phyloP scores from a whole-genome alignment of 768 basidiomycete genomes.

The Mycena leptocephala region DNA sequence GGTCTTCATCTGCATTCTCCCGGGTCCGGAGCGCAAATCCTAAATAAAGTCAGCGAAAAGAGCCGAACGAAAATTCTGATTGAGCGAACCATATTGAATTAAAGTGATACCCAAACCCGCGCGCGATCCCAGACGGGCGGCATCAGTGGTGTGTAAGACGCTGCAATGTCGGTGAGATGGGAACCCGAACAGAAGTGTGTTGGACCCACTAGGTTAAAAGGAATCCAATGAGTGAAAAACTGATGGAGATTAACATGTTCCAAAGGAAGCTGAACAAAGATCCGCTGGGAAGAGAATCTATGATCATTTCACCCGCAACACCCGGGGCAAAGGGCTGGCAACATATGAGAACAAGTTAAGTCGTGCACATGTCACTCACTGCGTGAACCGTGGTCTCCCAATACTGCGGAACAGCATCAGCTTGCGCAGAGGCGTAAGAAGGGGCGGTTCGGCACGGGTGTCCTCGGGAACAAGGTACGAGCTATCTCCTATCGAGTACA shows the following conservation, averaged over 20 bases:
- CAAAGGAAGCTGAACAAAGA: conserved; percentile 91
- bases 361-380: neutral
- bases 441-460: conserved; percentile 89
- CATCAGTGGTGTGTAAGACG: conserved; percentile 94
- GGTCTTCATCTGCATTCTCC: conserved; percentile 51
- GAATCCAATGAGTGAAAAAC: conserved; percentile 76
- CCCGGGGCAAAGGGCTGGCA: conserved; percentile 73
- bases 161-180: neutral
- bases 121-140: conserved; percentile 92
- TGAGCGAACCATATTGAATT: conserved; percentile 78
- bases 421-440: conserved; percentile 92
- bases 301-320: conserved; percentile 84
- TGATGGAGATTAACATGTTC: conserved; percentile 94
- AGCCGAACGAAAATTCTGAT: neutral
- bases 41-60: neutral
- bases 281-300: conserved; percentile 88
- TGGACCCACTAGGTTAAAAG: conserved; percentile 17
- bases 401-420: conserved; percentile 97
- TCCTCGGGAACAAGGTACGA: conserved; percentile 89
- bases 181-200: neutral
- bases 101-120: conserved; percentile 97
- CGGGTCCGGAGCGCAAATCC: conserved; percentile 84
- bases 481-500: conserved; percentile 70
- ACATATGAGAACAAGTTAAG: neutral
- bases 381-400: conserved; percentile 98